A percentile compares a stretch with the other conserved stretches of the same genome.
Evolutionary conservation across 805 yeast species (phyloP).

Genomic region (Maudiozyma bulderi): DNA sequence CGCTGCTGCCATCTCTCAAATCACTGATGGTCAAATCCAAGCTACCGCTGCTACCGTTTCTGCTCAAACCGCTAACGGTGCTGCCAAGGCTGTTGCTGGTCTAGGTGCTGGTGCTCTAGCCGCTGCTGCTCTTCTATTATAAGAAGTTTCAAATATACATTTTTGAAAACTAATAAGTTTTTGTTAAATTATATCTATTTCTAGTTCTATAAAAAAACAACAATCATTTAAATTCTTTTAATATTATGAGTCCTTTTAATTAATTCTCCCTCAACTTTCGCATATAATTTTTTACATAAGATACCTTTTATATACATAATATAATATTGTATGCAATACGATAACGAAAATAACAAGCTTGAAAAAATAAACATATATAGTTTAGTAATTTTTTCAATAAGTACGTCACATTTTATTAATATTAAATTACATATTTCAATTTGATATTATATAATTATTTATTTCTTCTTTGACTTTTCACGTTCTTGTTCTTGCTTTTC

Average conservation of each 20-base stretch:
- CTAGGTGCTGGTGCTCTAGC: slow-evolving; percentile 18
- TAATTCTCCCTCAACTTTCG: too few relatives aligned
- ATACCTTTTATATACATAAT: too few relatives aligned
- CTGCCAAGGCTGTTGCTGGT: slow-evolving; percentile 14
- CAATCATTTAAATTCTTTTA: too few relatives aligned
- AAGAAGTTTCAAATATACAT: slow-evolving; percentile 1
- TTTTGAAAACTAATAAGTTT: background rate
- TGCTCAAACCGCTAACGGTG: slow-evolving; percentile 16
- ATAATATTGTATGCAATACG: too few relatives aligned
- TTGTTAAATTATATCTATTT: background rate
- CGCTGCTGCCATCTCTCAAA: slow-evolving; percentile 13
- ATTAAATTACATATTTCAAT: background rate
- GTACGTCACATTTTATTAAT: background rate
- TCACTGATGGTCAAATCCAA: slow-evolving; percentile 10
- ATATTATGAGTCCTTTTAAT: too few relatives aligned
- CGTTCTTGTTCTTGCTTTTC: slow-evolving; percentile 75
- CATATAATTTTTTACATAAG: too few relatives aligned
- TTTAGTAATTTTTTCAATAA: too few relatives aligned
- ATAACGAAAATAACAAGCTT: too few relatives aligned
- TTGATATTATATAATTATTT: background rate
- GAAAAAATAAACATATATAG: too few relatives aligned
- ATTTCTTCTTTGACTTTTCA: slow-evolving; percentile 41
- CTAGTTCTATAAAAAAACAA: too few relatives aligned
- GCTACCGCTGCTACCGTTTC: slow-evolving; percentile 6
- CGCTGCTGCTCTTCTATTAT: slow-evolving; percentile 16